Conservation (phyloP, 805 yeast species). For the Debaryomyces tyrocola region DNA sequence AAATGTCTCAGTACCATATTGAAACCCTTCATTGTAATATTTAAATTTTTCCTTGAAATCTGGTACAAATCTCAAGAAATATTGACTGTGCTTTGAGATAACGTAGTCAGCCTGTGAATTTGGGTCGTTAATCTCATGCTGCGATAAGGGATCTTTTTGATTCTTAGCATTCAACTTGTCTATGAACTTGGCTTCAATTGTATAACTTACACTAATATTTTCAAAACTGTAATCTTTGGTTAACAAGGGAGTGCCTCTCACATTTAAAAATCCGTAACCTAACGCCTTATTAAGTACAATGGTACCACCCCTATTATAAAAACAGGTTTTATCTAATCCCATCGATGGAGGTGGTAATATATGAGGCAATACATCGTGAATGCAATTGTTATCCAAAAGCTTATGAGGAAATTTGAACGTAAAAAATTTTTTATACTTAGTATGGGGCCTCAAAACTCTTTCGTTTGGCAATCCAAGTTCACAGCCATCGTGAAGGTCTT, state of each 20-base stretch:
- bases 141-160: conserved; percentile 26
- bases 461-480: conserved; percentile 49
- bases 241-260: conserved; percentile 53
- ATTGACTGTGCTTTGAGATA: conserved; percentile 35
- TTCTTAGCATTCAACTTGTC: conserved; percentile 41
- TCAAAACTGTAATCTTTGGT: conserved; percentile 48
- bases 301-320: conserved; percentile 31
- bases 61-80: conserved; percentile 40
- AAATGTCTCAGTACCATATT: conserved; percentile 26
- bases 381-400: conserved; percentile 52
- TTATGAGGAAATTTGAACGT: conserved; percentile 58
- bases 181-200: conserved; percentile 55
- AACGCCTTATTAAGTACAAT: conserved; percentile 39
- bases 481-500: conserved; percentile 48
- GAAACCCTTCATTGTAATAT: conserved; percentile 23
- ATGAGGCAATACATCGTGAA: conserved; percentile 41
- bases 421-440: conserved; percentile 56
- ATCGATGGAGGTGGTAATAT: conserved; percentile 44
- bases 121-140: conserved; percentile 39
- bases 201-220: conserved; percentile 48
- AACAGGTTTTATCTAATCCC: conserved; percentile 41
- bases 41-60: conserved; percentile 30
- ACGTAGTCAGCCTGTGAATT: conserved; percentile 28
- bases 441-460: conserved; percentile 48
- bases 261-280: conserved; percentile 56